Evolutionary conservation across 2,329 filamentous ascomycete genomes (phyloP), one percentile per base, ranked within the genome.

Genomic region (Lanzia echinophila): DNA sequence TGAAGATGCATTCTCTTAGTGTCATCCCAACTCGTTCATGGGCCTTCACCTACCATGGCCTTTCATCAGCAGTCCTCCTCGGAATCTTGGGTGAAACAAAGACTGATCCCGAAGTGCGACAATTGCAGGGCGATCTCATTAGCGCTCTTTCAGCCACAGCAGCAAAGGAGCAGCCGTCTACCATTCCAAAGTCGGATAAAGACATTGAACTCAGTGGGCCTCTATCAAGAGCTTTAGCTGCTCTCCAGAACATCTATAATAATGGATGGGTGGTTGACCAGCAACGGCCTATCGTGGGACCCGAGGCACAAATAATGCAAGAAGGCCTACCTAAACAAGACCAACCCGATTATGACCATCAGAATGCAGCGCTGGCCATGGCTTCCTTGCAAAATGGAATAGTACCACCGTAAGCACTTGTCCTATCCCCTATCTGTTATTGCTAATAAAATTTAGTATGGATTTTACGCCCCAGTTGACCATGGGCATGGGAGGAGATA

Each of bases 1-100:
- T 86, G 20, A 79, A 82, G 15, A 86, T 86, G 82, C 82, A 86
- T 65, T 82, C 84, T 58, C 70, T 86, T 31, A 84, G 81, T 2
- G 79, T 83, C 8, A 84, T 85, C 45, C 82, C 82, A 1, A 86
- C 82, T 0, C 73, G 82, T 24, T 84, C 80, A 54, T 86, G 82
- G 82, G 82, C 82, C 0, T 85, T 85, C 57, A 86, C 82, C 1
- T 85, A 85, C 55, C 81, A 86, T 61, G 81, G 82, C 1, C 73
- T 86, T 7, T 85, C 82, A 8, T 86, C 82, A 0, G 82, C 82
- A 1, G 74, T 86, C 3, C 71, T 86, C 3, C 76, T 86, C 8
- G 82, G 82, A 15, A 83, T 86, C 48, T 65, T 84, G 1, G 79
- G 78, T 47, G 81, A 84, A 60, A 83, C 81, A 2, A 83, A 84